phyloP scores from a whole-genome alignment of 2,329 filamentous ascomycete species.

The Phyllosticta paracitricarpa region DNA sequence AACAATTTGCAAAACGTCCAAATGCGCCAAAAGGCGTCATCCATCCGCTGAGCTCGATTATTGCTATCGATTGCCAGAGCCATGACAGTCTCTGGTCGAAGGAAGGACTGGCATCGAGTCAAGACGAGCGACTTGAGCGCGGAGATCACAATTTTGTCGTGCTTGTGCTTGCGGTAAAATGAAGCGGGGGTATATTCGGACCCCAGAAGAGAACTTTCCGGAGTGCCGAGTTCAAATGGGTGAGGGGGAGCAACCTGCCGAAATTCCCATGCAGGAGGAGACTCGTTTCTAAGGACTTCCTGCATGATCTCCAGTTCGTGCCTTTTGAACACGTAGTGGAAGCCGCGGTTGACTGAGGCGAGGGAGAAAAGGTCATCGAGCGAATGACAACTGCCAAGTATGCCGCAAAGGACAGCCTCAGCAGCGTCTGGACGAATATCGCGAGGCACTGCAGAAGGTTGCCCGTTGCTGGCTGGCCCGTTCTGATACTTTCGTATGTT shows the following conservation, averaged over 20 bases:
- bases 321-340: conserved; percentile 48
- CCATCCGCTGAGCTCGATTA: conserved; percentile 40
- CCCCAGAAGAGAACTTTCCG: conserved; percentile 35
- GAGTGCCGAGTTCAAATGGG: conserved; percentile 30
- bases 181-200: conserved; percentile 44
- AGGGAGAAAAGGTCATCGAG: conserved; percentile 47
- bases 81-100: conserved; percentile 46
- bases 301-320: conserved; percentile 47
- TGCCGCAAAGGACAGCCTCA: conserved; percentile 42
- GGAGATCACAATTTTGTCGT: conserved; percentile 44
- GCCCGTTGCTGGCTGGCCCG: neutral
- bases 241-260: conserved; percentile 48
- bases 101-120: conserved; percentile 43
- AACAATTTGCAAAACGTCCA: conserved; percentile 59
- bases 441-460: neutral
- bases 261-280: conserved; percentile 50
- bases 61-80: conserved; percentile 42
- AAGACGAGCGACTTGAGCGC: conserved; percentile 48
- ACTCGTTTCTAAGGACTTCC: conserved; percentile 41
- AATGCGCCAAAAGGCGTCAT: conserved; percentile 55
- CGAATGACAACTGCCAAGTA: conserved; percentile 39
- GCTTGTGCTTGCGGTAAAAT: conserved; percentile 42
- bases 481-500: neutral
- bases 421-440: conserved; percentile 26
- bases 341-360: conserved; percentile 44